Conservation (phyloP, 2,329 filamentous ascomycete genomes). For the Ceratocystis colombiana region DNA sequence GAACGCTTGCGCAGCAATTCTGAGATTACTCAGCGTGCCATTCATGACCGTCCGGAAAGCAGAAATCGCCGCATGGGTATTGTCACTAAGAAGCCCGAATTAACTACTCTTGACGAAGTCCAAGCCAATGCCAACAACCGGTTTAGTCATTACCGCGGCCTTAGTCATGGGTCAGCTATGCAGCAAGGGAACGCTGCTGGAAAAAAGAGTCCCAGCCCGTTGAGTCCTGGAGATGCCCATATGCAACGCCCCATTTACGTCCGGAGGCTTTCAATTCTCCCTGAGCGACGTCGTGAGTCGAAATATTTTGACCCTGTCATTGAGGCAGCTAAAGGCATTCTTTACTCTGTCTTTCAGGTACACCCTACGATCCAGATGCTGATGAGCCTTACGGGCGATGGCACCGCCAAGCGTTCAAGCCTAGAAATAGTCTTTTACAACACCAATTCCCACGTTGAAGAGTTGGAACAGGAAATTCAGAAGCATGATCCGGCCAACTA, state of each 20-base stretch:
- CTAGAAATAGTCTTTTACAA: slow-evolving; percentile 59
- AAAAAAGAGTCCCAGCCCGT: slow-evolving; percentile 42
- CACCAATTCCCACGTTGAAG: slow-evolving; percentile 55
- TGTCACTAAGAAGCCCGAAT: slow-evolving; percentile 50
- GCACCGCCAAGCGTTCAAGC: slow-evolving; percentile 50
- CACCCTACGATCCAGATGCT: slow-evolving; percentile 58
- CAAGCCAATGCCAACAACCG: slow-evolving; percentile 47
- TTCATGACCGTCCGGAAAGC: slow-evolving; percentile 43
- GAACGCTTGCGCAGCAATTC: slow-evolving; percentile 59
- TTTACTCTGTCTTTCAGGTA: slow-evolving; percentile 58
- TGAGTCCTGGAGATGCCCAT: slow-evolving; percentile 48
- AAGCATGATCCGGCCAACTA: slow-evolving; percentile 44
- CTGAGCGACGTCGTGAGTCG: slow-evolving; percentile 53
- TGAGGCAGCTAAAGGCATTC: slow-evolving; percentile 55
- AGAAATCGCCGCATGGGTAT: slow-evolving; percentile 55
- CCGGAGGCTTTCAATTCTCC: slow-evolving; percentile 51
- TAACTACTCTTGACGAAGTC: slow-evolving; percentile 53
- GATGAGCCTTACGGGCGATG: slow-evolving; percentile 51
- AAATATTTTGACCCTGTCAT: slow-evolving; percentile 51
- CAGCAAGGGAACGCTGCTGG: slow-evolving; percentile 38
- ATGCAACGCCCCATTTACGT: slow-evolving; percentile 53
- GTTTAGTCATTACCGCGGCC: slow-evolving; percentile 55
- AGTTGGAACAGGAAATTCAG: slow-evolving; percentile 55
- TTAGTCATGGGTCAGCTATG: slow-evolving; percentile 61
- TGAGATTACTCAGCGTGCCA: slow-evolving; percentile 44